Base-by-base conservation (phyloP, 1,284 basidiomycete genomes). In the Mixia osmundae region DNA sequence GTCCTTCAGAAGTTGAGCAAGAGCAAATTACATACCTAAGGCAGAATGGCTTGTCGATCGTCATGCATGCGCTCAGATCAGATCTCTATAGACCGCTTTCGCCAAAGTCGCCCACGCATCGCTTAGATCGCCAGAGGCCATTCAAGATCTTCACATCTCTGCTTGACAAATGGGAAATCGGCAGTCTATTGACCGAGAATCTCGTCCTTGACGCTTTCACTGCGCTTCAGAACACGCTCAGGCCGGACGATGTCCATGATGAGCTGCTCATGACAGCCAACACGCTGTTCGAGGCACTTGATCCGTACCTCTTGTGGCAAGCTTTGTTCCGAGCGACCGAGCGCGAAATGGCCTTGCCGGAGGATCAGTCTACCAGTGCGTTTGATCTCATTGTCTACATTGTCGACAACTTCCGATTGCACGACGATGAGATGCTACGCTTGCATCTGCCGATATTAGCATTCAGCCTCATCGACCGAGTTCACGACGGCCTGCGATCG, bases 101-200 rank as follows among this genome's bases (percentile, higher is more conserved):
- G 8, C 18, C n/a, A 30, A 8, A 8, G 11, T 69, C 25, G 25
- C 25, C 69, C 1, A 60, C 65, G 31, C 73, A 82, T 41, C 71
- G 73, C 41, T 63, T 71, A 0, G 74, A 76, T 43, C 71, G 75
- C 1, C 68, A 59, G 41, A 45, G 76, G 12, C 82, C 91, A 0
- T 95, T 83, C 65, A 87, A 87, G 56, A 77, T 95, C 31, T 89
- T 94, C 54, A 72, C 95, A 20, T 87, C 85, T 1, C 57, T 97
- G 12, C 61, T 95, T 44, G 91, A 99, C 57, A 91, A 91, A 55
- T 94, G 82, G 77, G 85, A 94, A 56, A 74, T 97, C 35, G 89
- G 89, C 0, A 69, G 69, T 14, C 65, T 69, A 0, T 57, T 97
- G 19, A 87, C 83, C 0, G 70, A 78, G 30, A 63, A 61, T 1